Percentiles rank a stretch among this genome's conserved stretches.
Evolutionary conservation across 164 flowering plant genomes (phyloP).

Genomic region (Cinnamomum micranthum): DNA sequence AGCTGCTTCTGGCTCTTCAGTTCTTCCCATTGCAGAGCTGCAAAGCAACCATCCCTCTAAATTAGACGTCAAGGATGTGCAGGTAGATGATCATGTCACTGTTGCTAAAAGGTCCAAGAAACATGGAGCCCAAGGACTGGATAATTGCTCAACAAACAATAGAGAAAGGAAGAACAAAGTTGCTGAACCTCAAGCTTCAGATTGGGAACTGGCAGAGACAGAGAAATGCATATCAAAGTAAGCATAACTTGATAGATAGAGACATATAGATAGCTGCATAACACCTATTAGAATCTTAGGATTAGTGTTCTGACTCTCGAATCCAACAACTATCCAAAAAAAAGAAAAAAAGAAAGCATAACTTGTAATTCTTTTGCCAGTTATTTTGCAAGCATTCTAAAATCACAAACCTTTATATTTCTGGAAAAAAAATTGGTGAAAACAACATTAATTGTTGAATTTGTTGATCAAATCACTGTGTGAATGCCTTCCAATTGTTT

Average conservation of each 20-base stretch:
- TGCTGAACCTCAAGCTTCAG: conserved; percentile 34
- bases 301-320: no score
- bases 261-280: no score
- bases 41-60: conserved; percentile 37
- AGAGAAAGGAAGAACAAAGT: conserved; percentile 56
- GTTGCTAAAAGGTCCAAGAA: conserved; percentile 81
- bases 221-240: conserved; percentile 68
- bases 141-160: conserved; percentile 38
- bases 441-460: conserved; percentile 1
- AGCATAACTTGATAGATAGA: conserved; percentile 1
- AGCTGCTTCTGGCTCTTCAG: conserved; percentile 33
- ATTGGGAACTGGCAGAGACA: conserved; percentile 70
- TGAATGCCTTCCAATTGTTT: not conserved
- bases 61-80: conserved; percentile 76
- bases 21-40: conserved; percentile 48
- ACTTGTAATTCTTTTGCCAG: not conserved
- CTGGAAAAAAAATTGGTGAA: not conserved
- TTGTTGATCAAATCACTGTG: not conserved
- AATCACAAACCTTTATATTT: no score
- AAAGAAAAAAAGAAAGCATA: not conserved
- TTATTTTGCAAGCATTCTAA: not conserved
- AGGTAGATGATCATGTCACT: conserved; percentile 74
- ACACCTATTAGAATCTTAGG: no score
- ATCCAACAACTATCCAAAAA: no score
- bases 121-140: conserved; percentile 32